Evolutionary conservation across 495 filamentous ascomycete species (phyloP).

Genomic region (Hypomontagnella monticulosa): DNA sequence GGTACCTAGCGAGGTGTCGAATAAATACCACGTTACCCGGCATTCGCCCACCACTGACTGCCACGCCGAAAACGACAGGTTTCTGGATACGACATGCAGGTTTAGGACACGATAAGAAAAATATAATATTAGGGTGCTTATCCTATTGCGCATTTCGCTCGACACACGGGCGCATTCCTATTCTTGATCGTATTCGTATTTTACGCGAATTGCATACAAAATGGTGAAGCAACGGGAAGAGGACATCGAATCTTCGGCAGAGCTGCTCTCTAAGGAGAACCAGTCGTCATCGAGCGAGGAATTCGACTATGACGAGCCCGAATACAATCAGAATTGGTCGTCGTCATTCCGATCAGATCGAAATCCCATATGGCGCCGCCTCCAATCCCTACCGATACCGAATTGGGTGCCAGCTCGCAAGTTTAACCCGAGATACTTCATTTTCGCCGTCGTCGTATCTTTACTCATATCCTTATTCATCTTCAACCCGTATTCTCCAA

Average conservation of each 20-base stretch:
- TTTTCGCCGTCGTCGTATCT: constrained; percentile 31
- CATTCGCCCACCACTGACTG: background rate
- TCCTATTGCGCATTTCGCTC: constrained; percentile 6
- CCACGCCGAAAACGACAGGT: background rate
- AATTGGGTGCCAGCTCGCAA: constrained; percentile 40
- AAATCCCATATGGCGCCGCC: constrained; percentile 35
- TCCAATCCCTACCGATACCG: constrained; percentile 35
- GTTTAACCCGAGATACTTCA: constrained; percentile 36
- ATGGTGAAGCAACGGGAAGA: constrained; percentile 37
- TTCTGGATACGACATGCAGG: background rate
- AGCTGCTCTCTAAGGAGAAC: constrained; percentile 34
- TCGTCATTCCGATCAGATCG: constrained; percentile 12
- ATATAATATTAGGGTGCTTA: background rate
- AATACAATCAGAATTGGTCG: constrained; percentile 28
- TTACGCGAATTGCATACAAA: constrained; percentile 2
- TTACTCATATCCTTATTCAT: constrained; percentile 37
- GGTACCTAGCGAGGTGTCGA: background rate
- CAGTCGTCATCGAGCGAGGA: constrained; percentile 35
- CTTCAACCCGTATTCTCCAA: constrained; percentile 40
- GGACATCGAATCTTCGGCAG: constrained; percentile 42
- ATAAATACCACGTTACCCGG: background rate
- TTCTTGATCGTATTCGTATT: constrained; percentile 4
- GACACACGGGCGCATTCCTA: constrained; percentile 5
- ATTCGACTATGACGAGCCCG: constrained; percentile 38
- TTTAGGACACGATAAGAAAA: too few species aligned